These are phyloP conservation scores for Phylloporus scabripes DNA, from an alignment of 768 basidiomycete genomes.

Conservation along the genomic window DNA sequence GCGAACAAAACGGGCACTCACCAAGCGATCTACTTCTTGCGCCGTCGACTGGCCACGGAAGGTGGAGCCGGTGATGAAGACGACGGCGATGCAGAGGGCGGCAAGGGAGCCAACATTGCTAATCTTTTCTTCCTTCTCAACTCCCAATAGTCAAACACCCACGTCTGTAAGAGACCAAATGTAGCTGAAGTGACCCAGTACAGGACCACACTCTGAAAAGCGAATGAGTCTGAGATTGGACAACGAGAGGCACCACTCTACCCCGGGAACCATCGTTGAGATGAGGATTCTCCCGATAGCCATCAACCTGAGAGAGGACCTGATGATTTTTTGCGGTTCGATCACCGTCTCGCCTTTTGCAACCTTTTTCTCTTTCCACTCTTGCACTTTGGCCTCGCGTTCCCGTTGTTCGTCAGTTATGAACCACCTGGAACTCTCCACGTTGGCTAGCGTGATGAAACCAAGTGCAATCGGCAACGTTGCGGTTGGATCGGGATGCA, in stretches of 20 bases:
- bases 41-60: background rate
- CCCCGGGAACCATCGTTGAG: slow-evolving; percentile 67
- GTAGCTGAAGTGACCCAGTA: slow-evolving; percentile 78
- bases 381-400: slow-evolving; percentile 43
- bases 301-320: slow-evolving; percentile 47
- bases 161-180: slow-evolving; percentile 71
- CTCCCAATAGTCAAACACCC: slow-evolving; percentile 65
- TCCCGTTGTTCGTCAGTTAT: slow-evolving; percentile 53
- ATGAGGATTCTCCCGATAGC: slow-evolving; percentile 65
- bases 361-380: slow-evolving; percentile 40
- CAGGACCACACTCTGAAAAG: slow-evolving; percentile 49
- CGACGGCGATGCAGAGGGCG: background rate
- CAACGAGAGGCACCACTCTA: slow-evolving; percentile 29
- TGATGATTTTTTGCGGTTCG: slow-evolving; percentile 47
- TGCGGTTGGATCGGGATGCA: slow-evolving; percentile 67
- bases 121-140: slow-evolving; percentile 33
- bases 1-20: slow-evolving; percentile 12
- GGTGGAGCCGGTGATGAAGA: background rate
- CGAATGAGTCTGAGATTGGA: slow-evolving; percentile 2
- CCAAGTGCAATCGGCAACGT: slow-evolving; percentile 67
- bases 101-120: background rate
- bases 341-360: slow-evolving; percentile 42
- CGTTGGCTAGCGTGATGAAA: slow-evolving; percentile 70
- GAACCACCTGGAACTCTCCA: slow-evolving; percentile 74
- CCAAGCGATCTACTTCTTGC: slow-evolving; percentile 16